Percentiles rank a stretch among this genome's conserved stretches.
Evolutionary conservation across 1,284 basidiomycete species (phyloP).

Genomic region (Testicularia cyperi): DNA sequence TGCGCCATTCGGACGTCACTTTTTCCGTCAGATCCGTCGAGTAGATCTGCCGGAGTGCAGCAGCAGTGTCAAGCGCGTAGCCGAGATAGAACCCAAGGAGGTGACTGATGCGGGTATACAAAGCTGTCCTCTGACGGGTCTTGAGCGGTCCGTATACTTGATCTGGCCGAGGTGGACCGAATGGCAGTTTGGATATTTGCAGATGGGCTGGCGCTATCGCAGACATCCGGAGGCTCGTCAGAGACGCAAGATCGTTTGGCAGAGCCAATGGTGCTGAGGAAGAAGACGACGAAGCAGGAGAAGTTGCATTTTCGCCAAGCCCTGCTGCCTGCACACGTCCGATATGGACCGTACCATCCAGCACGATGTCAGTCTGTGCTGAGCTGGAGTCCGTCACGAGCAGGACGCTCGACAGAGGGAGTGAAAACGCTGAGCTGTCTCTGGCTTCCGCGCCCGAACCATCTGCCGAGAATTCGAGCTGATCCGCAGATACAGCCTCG

Average conservation of each 20-base stretch:
- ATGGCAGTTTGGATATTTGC: not conserved
- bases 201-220: not conserved
- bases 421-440: not conserved
- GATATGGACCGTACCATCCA: conserved; percentile 22
- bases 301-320: too few relatives aligned
- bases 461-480: too few relatives aligned
- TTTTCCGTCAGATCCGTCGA: conserved; percentile 15
- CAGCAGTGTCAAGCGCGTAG: conserved; percentile 32
- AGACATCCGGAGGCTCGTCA: not conserved
- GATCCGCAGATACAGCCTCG: too few relatives aligned
- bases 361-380: conserved; percentile 2
- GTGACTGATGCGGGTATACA: conserved; percentile 15
- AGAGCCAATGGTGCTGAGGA: too few relatives aligned
- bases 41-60: conserved; percentile 20
- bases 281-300: too few relatives aligned
- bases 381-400: conserved; percentile 4
- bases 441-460: not conserved
- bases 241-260: not conserved
- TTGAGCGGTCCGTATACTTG: conserved; percentile 6
- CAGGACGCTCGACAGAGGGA: conserved; percentile 7
- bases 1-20: conserved; percentile 37
- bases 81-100: conserved; percentile 34
- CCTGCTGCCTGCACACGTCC: too few relatives aligned
- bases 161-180: not conserved
- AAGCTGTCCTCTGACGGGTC: conserved; percentile 3